Evolutionary conservation across 192 early-diverging fungal genomes (phyloP).

Genomic region (Coemansia sp.): DNA sequence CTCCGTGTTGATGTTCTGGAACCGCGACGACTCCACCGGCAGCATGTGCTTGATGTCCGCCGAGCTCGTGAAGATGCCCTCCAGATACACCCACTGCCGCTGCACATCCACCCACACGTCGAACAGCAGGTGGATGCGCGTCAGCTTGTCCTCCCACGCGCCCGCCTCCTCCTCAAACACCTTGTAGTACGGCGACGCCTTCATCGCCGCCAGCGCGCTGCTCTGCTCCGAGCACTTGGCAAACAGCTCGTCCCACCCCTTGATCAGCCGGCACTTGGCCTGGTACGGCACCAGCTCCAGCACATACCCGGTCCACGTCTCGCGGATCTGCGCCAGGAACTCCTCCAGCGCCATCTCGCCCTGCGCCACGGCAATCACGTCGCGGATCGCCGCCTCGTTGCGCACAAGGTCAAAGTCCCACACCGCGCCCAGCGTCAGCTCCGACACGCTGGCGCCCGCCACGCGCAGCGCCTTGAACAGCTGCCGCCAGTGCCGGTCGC

Average conservation of each 20-base stretch:
- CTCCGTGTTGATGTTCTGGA: slow-evolving; percentile 96
- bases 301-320: slow-evolving; percentile 88
- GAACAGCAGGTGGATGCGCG: slow-evolving; percentile 90
- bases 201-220: slow-evolving; percentile 94
- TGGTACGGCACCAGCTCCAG: slow-evolving; percentile 96
- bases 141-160: slow-evolving; percentile 95
- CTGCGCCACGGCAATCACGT: slow-evolving; percentile 87
- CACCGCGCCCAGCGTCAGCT: slow-evolving; percentile 90
- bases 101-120: slow-evolving; percentile 99
- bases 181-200: slow-evolving; percentile 94
- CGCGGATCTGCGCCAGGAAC: slow-evolving; percentile 86
- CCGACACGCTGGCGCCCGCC: slow-evolving; percentile 60
- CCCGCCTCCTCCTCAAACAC: slow-evolving; percentile 96
- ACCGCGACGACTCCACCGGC: slow-evolving; percentile 92
- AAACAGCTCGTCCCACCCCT: slow-evolving; percentile 98
- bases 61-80: slow-evolving; percentile 96
- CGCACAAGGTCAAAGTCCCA: slow-evolving; percentile 91
- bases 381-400: slow-evolving; percentile 80
- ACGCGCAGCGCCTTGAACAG: slow-evolving; percentile 80
- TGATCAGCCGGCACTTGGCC: slow-evolving; percentile 93
- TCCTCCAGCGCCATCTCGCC: slow-evolving; percentile 99
- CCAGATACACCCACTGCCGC: slow-evolving; percentile 99
- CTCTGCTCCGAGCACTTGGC: slow-evolving; percentile 93
- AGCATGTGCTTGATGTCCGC: slow-evolving; percentile 96
- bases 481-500: slow-evolving; percentile 96